A percentile compares a stretch with the other conserved stretches of the same genome.
phyloP scores from a whole-genome alignment of 257 asterid genomes.

The Scutellaria baicalensis region DNA sequence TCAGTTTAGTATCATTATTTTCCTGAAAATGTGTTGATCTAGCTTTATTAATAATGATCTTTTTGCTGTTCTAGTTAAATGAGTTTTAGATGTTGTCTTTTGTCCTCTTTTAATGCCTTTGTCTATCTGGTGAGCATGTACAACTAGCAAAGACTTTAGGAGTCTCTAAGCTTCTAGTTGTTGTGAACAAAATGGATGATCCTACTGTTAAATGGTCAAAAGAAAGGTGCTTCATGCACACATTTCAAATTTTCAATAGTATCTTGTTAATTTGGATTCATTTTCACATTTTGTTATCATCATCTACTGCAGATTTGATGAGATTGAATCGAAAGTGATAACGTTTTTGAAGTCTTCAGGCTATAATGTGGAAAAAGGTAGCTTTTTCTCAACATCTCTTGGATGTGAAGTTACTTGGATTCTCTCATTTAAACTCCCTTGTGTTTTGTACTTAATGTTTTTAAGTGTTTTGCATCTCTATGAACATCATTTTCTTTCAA shows the following conservation, averaged over 20 bases:
- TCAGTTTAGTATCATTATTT: background rate
- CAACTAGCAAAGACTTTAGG: slow-evolving; percentile 97
- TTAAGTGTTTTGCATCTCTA: background rate
- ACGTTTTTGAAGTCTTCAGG: slow-evolving; percentile 73
- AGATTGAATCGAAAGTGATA: slow-evolving; percentile 77
- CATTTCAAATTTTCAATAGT: background rate
- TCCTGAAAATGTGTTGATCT: background rate
- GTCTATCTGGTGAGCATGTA: slow-evolving; percentile 56
- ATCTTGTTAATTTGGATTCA: background rate
- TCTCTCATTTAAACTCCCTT: background rate
- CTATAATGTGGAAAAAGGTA: slow-evolving; percentile 93
- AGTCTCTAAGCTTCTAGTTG: slow-evolving; percentile 85
- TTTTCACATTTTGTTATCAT: slow-evolving; percentile 5
- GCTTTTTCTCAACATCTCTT: background rate
- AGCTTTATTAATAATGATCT: background rate
- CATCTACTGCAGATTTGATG: slow-evolving; percentile 62
- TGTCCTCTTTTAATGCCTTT: background rate
- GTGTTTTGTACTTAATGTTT: background rate
- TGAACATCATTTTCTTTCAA: background rate
- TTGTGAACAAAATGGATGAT: slow-evolving; percentile 96
- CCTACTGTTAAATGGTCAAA: slow-evolving; percentile 94
- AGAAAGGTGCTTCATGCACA: slow-evolving; percentile 59
- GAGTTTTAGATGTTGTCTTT: background rate
- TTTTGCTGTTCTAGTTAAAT: background rate
- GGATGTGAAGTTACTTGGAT: background rate